phyloP scores from a whole-genome alignment of 305 asterid species.

The Fraxinus latifolia region DNA sequence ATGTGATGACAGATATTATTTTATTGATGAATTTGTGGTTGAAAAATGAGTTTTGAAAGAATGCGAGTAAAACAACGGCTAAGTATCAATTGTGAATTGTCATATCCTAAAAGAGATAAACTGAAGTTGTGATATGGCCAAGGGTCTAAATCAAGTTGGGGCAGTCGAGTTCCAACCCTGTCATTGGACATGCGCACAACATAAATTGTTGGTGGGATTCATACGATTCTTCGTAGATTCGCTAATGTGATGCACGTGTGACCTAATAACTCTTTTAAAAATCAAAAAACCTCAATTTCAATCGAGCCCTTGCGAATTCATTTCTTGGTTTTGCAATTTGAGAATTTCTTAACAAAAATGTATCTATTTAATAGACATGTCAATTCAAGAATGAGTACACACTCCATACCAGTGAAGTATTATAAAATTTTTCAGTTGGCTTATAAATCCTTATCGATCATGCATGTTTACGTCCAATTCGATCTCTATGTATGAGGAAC shows the following conservation, averaged over 20 bases:
- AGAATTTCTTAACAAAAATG: background rate
- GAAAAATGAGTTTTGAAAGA: too few species aligned
- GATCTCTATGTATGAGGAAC: slow-evolving; percentile 2
- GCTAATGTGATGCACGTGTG: background rate
- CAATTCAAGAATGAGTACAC: background rate
- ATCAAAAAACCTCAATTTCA: background rate
- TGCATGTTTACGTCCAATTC: slow-evolving; percentile 18
- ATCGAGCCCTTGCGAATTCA: background rate
- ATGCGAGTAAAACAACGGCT: too few species aligned
- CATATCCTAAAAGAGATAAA: background rate
- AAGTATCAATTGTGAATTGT: background rate
- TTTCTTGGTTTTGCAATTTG: background rate
- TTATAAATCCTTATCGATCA: background rate
- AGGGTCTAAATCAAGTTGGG: background rate
- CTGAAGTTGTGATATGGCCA: background rate
- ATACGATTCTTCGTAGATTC: background rate
- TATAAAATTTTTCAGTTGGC: background rate
- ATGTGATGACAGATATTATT: too few species aligned
- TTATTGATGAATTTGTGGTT: too few species aligned
- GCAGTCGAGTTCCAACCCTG: background rate
- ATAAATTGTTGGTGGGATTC: background rate
- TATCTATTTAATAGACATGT: background rate
- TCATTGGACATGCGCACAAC: background rate
- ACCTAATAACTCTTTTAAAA: background rate
- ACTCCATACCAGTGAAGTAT: background rate